Conservation (phyloP, 768 basidiomycete genomes). For the Psilocybe azurescens region DNA sequence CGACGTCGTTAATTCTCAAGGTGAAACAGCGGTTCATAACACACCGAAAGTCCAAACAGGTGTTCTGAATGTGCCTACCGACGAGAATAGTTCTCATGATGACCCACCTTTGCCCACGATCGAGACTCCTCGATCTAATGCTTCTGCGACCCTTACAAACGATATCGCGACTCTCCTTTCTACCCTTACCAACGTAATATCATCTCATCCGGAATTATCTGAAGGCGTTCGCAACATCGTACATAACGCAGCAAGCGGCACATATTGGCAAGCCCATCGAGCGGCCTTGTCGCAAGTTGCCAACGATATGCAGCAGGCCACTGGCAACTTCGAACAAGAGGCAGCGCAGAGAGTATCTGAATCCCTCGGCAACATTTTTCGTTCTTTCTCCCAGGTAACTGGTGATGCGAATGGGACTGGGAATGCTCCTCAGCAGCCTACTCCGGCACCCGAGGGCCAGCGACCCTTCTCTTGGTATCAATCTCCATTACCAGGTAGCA, state of each 20-base stretch:
- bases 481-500: conserved; percentile 1
- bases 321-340: conserved; percentile 62
- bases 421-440: neutral
- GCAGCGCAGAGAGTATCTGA: conserved; percentile 69
- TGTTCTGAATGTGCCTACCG: conserved; percentile 11
- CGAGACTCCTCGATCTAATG: conserved; percentile 35
- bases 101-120: conserved; percentile 44
- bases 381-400: conserved; percentile 38
- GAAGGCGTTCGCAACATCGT: conserved; percentile 70
- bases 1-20: neutral
- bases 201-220: conserved; percentile 73
- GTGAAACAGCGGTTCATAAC: conserved; percentile 35
- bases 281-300: conserved; percentile 63
- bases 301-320: conserved; percentile 54
- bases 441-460: neutral
- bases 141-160: conserved; percentile 54
- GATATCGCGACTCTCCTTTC: conserved; percentile 70
- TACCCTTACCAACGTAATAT: conserved; percentile 57
- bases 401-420: neutral
- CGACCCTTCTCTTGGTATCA: conserved; percentile 8
- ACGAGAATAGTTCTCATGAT: conserved; percentile 11
- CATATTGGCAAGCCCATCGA: conserved; percentile 73
- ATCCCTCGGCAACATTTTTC: conserved; percentile 63
- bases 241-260: conserved; percentile 63
- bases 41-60: conserved; percentile 37